Percentiles rank a stretch among this genome's conserved stretches.
phyloP scores from a whole-genome alignment of 169 alveolate species.

The Besnoitia besnoiti region DNA sequence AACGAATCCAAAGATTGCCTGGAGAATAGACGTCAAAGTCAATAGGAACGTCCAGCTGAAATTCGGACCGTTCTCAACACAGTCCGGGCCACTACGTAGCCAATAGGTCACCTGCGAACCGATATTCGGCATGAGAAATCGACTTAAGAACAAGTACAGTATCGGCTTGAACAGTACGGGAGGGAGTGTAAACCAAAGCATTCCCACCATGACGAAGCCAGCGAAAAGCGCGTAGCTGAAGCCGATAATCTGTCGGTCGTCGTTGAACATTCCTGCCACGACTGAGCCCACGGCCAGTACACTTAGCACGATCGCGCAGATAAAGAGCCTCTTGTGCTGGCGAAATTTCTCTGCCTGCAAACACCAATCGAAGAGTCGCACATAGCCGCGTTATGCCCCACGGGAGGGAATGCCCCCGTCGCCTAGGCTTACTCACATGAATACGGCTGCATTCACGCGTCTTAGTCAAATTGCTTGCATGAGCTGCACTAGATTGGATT shows the following conservation, averaged over 20 bases:
- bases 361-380: too few relatives aligned
- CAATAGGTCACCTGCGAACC: conserved; percentile 61
- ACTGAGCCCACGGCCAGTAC: conserved; percentile 55
- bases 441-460: too few relatives aligned
- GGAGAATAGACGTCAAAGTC: conserved; percentile 48
- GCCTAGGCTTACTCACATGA: too few relatives aligned
- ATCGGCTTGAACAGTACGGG: conserved; percentile 53
- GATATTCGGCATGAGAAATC: conserved; percentile 56
- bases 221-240: conserved; percentile 52
- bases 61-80: conserved; percentile 66
- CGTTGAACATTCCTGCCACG: conserved; percentile 61
- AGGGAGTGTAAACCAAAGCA: conserved; percentile 59
- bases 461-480: too few relatives aligned
- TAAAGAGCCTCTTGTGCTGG: conserved; percentile 54
- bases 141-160: conserved; percentile 51
- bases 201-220: conserved; percentile 38
- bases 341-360: conserved; percentile 5
- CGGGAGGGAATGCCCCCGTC: too few relatives aligned
- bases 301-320: conserved; percentile 56
- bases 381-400: too few relatives aligned
- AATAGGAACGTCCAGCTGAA: conserved; percentile 63
- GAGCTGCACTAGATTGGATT: too few relatives aligned
- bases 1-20: conserved; percentile 39
- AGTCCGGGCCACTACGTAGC: conserved; percentile 61
- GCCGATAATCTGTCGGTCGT: conserved; percentile 49